Base-by-base conservation (phyloP, 139 green algal genomes). In the Micractinium conductrix region DNA sequence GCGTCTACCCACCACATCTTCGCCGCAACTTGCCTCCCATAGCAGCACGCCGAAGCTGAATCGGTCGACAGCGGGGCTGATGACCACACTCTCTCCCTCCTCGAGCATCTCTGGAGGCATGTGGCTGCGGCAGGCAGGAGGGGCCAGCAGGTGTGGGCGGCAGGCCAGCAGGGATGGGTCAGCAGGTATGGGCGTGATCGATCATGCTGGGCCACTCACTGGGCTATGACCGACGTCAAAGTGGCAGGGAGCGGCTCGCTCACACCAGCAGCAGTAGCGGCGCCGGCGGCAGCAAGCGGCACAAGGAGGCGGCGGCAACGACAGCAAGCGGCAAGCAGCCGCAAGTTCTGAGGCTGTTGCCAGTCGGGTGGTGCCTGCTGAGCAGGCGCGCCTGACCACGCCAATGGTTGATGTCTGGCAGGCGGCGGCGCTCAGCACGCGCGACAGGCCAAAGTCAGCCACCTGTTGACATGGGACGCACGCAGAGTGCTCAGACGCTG, bases 131-230 rank as follows among this genome's bases (percentile, higher is more conserved):
- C 93, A 93, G 75, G n/a, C n/a, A n/a, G 94, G 91, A 24, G 1
- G 63, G 22, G 62, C 5, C 9, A 38, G 28, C 26, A 19, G 62
- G 30, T 8, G 10, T 24, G 28, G 4, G 48, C 10, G 48, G n/a
- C n/a, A n/a, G n/a, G n/a, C n/a, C 93, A 90, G 85, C 93, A 93
- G 75, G 94, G 91, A 24, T 3, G 63, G 22, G 62, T 38, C 9
- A 38, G 28, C 26, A 19, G 62, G 30, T 8, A 38, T 24, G 28
- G 4, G 48, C 10, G 48, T 58, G 48, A 24, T 24, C 48, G 16
- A 58, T 58, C 16, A 24, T 58, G 48, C 48, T 24, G 10, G 10
- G 10, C 16, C 16, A 10, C 48, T 24, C 16, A 24, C 48, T 16
- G 16, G 10, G 16, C 48, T 16, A 58, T 58, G 12, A 58, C 10